Evolutionary conservation across 345 rosid genomes (phyloP).

Genomic region (Ailanthus altissimus): DNA sequence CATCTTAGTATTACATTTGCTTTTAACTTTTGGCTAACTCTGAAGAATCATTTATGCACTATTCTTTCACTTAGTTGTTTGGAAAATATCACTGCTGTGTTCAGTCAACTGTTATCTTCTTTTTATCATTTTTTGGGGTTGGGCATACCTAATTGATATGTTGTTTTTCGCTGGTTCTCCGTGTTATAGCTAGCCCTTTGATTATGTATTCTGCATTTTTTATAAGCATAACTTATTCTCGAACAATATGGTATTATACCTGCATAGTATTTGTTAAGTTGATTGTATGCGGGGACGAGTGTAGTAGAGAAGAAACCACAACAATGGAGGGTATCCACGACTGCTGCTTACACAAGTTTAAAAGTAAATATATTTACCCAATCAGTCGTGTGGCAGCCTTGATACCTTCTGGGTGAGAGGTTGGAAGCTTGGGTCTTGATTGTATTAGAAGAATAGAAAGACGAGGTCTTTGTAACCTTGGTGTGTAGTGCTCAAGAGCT

Average conservation of each 20-base stretch:
- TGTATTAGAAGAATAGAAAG: background rate
- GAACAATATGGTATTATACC: background rate
- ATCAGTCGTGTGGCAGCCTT: background rate
- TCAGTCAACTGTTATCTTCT: background rate
- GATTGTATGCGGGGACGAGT: background rate
- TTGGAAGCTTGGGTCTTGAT: background rate
- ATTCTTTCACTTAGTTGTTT: background rate
- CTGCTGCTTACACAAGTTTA: background rate
- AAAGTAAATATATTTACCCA: background rate
- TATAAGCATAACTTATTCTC: conserved; percentile 5
- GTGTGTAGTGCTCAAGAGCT: too few species aligned
- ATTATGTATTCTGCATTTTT: conserved; percentile 8
- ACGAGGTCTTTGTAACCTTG: background rate
- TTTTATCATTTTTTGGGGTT: background rate
- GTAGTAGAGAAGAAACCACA: background rate
- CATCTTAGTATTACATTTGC: background rate
- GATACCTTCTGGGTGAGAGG: conserved; percentile 1
- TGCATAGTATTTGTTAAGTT: background rate
- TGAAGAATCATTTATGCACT: background rate
- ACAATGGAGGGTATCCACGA: background rate
- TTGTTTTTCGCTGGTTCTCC: background rate
- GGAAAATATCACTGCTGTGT: background rate
- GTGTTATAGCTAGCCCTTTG: background rate
- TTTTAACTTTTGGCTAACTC: conserved; percentile 5
- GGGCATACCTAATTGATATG: too few species aligned